Conservation (phyloP, 176 grass and related monocot species). For the Areca catechu region DNA sequence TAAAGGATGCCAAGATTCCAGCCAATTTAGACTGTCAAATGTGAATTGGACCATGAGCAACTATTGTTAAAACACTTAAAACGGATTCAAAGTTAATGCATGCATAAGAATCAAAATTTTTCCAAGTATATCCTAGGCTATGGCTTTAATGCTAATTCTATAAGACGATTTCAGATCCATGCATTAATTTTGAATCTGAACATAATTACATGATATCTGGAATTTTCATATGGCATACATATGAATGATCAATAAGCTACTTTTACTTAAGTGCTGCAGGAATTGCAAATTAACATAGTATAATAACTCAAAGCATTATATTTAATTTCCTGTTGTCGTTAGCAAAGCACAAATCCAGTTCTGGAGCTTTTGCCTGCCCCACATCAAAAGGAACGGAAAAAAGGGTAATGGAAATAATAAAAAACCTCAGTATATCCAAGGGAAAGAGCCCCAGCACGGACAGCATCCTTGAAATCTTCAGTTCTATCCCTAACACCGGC, state of each 20-base stretch:
- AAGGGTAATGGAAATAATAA: not conserved
- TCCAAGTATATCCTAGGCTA: no score
- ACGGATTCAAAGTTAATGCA: not conserved
- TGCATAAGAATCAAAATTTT: not conserved
- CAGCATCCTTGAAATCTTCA: constrained; percentile 74
- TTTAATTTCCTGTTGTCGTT: no score
- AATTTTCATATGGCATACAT: no score
- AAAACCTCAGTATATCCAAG: constrained; percentile 64
- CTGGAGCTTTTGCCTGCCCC: not conserved
- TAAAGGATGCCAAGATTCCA: constrained; percentile 68
- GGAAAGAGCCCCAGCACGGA: constrained; percentile 46
- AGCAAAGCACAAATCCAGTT: no score
- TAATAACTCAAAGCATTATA: no score
- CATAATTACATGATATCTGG: no score
- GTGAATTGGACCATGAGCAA: not conserved
- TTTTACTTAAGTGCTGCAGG: no score
- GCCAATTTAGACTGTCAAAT: constrained; percentile 56
- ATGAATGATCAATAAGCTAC: no score
- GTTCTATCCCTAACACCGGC: constrained; percentile 63
- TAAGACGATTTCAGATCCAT: no score
- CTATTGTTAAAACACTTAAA: not conserved
- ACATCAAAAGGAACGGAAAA: not conserved
- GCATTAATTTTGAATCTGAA: no score
- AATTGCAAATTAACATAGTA: no score
- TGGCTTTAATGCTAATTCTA: no score